Evolutionary conservation across 2,329 filamentous ascomycete species (phyloP), one percentile per base, ranked within the genome.

Genomic region (Celoporthe dispersa): DNA sequence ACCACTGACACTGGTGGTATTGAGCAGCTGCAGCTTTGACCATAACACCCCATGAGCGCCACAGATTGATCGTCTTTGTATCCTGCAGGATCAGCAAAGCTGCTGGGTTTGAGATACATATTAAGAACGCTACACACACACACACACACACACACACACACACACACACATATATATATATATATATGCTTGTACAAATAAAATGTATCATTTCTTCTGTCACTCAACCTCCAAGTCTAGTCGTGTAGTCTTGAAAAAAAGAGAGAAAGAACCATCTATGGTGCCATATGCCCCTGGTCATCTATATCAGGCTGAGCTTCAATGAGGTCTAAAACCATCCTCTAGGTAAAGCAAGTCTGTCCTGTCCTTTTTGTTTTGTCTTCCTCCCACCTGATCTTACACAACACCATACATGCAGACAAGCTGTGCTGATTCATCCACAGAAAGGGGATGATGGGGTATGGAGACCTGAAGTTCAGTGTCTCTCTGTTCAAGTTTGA

Each of bases 261-360:
- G 16, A 48, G n/a, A n/a, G 9, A 44, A 48, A 9, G 8, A n/a
- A 41, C 68, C 59, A 25, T 70, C 68, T 68, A 70, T 64, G 51
- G 64, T 64, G 68, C 62, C 67, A 48, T 37, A 63, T 25, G 61
- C 44, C 16, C 3, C 28, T 37, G 31, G 31, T 44, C 60, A 70
- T 70, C 68, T 67, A 68, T 70, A 39, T 70, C 68, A 53, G 65
- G 68, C 60, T 39, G 39, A 60, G 22, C 16, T 35, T 59, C 16
- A 35, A 55, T 44, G 68, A 70, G 64, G 68, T 68, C 68, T 64
- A 68, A 33, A 22, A 19, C 51, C 44, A 64, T 62, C 59, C 65
- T 70, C 65, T 68, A 60, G 48, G 28, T 11, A 37, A 64, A 48
- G 57, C 57, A 60, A 19, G 14, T 31, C 25, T 31, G 12, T 12